phyloP scores from a whole-genome alignment of 2,329 filamentous ascomycete genomes.

The Hawksworthiomyces lignivorus region DNA sequence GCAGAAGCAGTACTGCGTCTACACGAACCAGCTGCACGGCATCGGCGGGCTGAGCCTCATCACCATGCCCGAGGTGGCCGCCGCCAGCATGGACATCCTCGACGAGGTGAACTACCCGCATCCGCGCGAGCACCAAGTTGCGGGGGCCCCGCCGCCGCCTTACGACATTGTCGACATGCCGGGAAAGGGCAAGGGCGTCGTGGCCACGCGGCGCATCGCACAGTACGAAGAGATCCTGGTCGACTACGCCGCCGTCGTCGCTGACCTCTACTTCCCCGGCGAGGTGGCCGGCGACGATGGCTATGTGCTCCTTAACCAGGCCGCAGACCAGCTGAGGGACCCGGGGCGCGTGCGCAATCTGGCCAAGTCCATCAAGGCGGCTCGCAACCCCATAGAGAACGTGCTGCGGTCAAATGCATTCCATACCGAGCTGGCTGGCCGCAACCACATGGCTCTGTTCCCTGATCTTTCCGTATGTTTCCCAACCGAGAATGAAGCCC shows the following conservation, averaged over 20 bases:
- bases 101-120: no score
- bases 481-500: no score
- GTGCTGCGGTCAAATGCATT: conserved; percentile 28
- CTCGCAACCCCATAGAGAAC: conserved; percentile 25
- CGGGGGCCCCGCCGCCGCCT: conserved; percentile 1
- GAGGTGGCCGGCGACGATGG: conserved; percentile 20
- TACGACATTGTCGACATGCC: conserved; percentile 25
- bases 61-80: conserved; percentile 26
- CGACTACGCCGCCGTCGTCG: conserved; percentile 26
- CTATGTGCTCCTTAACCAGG: conserved; percentile 22
- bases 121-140: no score
- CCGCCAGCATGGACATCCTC: conserved; percentile 21
- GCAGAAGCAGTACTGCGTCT: conserved; percentile 19
- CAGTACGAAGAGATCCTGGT: conserved; percentile 28
- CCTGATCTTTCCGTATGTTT: conserved; percentile 8
- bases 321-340: conserved; percentile 22
- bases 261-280: conserved; percentile 23
- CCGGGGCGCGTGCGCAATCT: conserved; percentile 21
- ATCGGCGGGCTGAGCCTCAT: conserved; percentile 26
- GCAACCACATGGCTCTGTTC: conserved; percentile 16
- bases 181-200: conserved; percentile 26
- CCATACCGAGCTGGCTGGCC: conserved; percentile 19
- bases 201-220: conserved; percentile 25
- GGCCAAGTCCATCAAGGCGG: conserved; percentile 20
- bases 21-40: conserved; percentile 21